Conservation (phyloP, 2,329 filamentous ascomycete genomes). For the Microcyclospora pomicola region DNA sequence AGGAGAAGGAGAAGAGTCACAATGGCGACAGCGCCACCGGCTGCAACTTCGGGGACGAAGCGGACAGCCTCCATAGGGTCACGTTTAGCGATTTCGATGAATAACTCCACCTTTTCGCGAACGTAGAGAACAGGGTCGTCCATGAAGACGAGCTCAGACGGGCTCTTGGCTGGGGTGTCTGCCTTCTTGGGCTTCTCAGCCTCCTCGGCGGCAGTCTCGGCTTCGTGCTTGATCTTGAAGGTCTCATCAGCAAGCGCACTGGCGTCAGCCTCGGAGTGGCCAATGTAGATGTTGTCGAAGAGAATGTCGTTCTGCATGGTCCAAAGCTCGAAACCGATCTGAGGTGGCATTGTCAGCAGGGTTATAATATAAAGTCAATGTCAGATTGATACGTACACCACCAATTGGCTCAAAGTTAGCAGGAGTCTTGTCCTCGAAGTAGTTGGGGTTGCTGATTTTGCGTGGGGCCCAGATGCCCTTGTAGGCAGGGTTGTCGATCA, state of each 20-base stretch:
- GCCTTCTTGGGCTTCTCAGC: conserved; percentile 53
- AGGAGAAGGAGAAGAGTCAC: conserved; percentile 59
- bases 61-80: conserved; percentile 75
- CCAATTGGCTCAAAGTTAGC: conserved; percentile 97
- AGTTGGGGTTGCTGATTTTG: conserved; percentile 95
- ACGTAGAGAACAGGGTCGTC: conserved; percentile 81
- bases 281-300: conserved; percentile 99
- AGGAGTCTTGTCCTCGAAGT: conserved; percentile 93
- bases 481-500: conserved; percentile 95
- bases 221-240: conserved; percentile 72
- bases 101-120: conserved; percentile 86
- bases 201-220: conserved; percentile 71
- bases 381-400: conserved; percentile 51
- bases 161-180: conserved; percentile 49
- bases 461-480: conserved; percentile 89
- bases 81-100: conserved; percentile 69
- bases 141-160: conserved; percentile 69
- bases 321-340: conserved; percentile 99
- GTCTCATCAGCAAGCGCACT: conserved; percentile 78
- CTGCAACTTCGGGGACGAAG: conserved; percentile 84
- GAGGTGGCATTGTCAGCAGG: conserved; percentile 8
- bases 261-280: conserved; percentile 88
- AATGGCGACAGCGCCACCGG: conserved; percentile 57
- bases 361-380: not conserved
- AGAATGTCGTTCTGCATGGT: conserved; percentile 99